Conservation (phyloP, 2,329 filamentous ascomycete species). For the Trichophyton mentagrophytes region DNA sequence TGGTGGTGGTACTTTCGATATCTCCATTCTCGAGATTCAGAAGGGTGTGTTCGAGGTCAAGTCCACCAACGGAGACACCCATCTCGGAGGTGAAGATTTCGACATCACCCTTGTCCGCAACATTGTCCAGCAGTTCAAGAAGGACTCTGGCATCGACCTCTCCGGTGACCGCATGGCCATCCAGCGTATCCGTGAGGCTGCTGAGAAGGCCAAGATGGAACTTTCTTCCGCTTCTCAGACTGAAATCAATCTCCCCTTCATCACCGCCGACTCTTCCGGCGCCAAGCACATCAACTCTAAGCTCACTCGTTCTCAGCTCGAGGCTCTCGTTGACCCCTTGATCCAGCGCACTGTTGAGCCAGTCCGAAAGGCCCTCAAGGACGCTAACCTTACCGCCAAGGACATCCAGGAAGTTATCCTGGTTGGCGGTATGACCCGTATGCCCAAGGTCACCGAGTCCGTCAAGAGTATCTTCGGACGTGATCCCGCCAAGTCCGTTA, state of each 20-base stretch:
- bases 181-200: slow-evolving; percentile 95
- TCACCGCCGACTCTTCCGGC: slow-evolving; percentile 87
- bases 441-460: slow-evolving; percentile 94
- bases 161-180: slow-evolving; percentile 93
- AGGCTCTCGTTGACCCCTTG: slow-evolving; percentile 81
- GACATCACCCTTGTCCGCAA: slow-evolving; percentile 90
- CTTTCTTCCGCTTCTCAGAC: slow-evolving; percentile 89
- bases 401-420: slow-evolving; percentile 97
- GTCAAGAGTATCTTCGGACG: slow-evolving; percentile 95
- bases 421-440: slow-evolving; percentile 97
- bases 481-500: slow-evolving; percentile 94
- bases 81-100: slow-evolving; percentile 96
- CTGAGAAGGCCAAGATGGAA: slow-evolving; percentile 99
- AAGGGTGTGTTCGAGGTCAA: slow-evolving; percentile 98
- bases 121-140: slow-evolving; percentile 93
- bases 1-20: slow-evolving; percentile 98
- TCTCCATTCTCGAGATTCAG: slow-evolving; percentile 93
- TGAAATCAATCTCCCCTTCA: slow-evolving; percentile 97
- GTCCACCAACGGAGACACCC: slow-evolving; percentile 97
- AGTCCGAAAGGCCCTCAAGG: slow-evolving; percentile 93
- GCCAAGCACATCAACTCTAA: slow-evolving; percentile 98
- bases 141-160: slow-evolving; percentile 81
- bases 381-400: slow-evolving; percentile 78
- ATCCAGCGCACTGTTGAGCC: slow-evolving; percentile 79
- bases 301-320: slow-evolving; percentile 82